Conservation (phyloP, 768 basidiomycete species). For the Amyloporia xantha region DNA sequence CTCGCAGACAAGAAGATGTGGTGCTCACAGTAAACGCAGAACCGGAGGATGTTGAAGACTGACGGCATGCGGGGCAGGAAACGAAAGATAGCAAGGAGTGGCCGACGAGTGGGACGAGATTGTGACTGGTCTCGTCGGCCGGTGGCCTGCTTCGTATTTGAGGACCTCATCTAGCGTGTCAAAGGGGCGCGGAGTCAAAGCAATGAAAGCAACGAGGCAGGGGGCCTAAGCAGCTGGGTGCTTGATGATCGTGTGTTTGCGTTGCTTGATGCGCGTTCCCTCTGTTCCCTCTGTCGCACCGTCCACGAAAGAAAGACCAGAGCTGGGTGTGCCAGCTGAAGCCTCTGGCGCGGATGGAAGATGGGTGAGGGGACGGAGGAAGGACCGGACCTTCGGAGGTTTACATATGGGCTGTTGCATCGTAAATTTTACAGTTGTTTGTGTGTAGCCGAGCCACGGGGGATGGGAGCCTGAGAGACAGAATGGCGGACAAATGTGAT, state of each 20-base stretch:
- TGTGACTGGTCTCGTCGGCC: slow-evolving; percentile 15
- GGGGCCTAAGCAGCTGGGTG: slow-evolving; percentile 1
- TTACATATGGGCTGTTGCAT: background rate
- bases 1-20: background rate
- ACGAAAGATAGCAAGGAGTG: slow-evolving; percentile 15
- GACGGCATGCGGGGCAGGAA: slow-evolving; percentile 50
- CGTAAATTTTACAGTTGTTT: background rate
- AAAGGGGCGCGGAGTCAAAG: slow-evolving; percentile 8
- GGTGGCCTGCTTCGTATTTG: slow-evolving; percentile 21
- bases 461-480: background rate
- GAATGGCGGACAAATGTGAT: background rate
- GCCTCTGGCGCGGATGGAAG: slow-evolving; percentile 3
- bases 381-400: background rate
- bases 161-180: slow-evolving; percentile 15
- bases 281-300: background rate
- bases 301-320: background rate
- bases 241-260: background rate
- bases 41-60: slow-evolving; percentile 63
- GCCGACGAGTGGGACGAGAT: slow-evolving; percentile 22
- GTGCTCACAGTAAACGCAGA: slow-evolving; percentile 57
- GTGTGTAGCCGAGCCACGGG: background rate
- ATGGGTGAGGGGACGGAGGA: slow-evolving; percentile 2
- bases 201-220: slow-evolving; percentile 6
- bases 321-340: slow-evolving; percentile 4
- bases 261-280: slow-evolving; percentile 3